Conservation (phyloP, 140 eudicot genomes). For the Eryngium alpinum region DNA sequence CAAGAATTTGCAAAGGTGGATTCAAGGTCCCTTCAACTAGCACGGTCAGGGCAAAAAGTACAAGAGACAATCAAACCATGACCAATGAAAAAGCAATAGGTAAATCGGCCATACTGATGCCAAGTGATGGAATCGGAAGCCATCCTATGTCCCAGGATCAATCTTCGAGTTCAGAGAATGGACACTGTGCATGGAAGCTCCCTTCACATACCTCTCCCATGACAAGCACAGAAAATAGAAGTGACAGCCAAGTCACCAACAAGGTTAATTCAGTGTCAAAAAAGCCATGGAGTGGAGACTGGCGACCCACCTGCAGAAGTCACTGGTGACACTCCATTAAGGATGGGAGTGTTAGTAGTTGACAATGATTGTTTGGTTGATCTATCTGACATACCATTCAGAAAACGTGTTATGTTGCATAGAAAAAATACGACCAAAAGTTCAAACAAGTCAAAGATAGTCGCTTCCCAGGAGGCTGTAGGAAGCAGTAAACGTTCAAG, state of each 20-base stretch:
- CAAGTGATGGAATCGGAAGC: background rate
- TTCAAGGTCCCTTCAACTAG: too few relatives aligned
- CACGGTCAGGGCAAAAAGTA: too few relatives aligned
- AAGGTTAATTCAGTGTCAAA: background rate
- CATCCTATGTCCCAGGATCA: conserved; percentile 16
- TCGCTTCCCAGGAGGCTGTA: background rate
- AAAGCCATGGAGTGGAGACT: background rate
- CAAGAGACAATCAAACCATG: too few relatives aligned
- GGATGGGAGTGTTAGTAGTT: background rate
- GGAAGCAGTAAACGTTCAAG: background rate
- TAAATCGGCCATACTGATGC: background rate
- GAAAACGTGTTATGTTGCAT: background rate
- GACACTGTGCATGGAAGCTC: background rate
- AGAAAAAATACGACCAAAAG: background rate
- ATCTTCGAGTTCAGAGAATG: conserved; percentile 9
- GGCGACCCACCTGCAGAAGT: background rate
- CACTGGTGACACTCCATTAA: background rate
- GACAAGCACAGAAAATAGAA: too few relatives aligned
- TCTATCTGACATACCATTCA: background rate
- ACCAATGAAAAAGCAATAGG: background rate
- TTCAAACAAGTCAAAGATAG: conserved; percentile 4
- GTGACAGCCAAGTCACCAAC: too few relatives aligned
- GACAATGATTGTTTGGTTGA: background rate
- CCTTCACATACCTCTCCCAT: background rate
- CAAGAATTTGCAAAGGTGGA: too few relatives aligned